Base-by-base conservation (phyloP, 1,284 basidiomycete genomes). In the Gymnopus androsaceus region DNA sequence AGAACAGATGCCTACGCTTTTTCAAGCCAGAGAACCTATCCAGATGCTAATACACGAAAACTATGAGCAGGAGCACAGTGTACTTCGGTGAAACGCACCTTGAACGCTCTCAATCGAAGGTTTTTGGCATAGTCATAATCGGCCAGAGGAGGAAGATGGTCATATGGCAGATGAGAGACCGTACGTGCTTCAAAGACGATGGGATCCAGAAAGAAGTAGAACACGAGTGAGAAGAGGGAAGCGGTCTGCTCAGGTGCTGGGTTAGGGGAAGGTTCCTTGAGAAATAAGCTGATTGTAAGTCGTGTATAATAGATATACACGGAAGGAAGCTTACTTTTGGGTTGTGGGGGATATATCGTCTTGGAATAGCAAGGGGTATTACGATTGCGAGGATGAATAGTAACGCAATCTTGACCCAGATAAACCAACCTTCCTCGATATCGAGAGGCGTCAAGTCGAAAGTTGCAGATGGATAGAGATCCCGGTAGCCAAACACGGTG, bases 191-290 rank as follows among this genome's bases (percentile, higher is more conserved):
- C 36, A 15, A 68, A 70, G 48, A 83, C 69, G 40, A 82, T 61
- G 0, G 68, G 65, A 48, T 80, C 72, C 64, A 85, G 71, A 71
- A 79, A 85, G 42, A 69, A 71, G 67, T 75, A 84, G 36, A 78
- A 70, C 27, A 79, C 31, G 55, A 80, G 71, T 3, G 74, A 80
- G 14, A 81, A 57, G 46, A 75, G 69, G 1, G 82, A 78, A 0
- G 82, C 74, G 0, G 78, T 81, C 63, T 85, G 83, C 59, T 85
- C 82, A 0, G 80, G 77, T 62, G 78, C 79, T 7, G 75, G 72
- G 19, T 57, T 47, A 28, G 75, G 61, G 21, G 50, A 38, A 30
- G 47, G 42, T 19, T 40, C 19, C 51, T 48, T 30, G 14, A 30
- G 28, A 19, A 21, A 42, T 17, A 7, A 42, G 6, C 7, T 42